Conservation (phyloP, 2,329 filamentous ascomycete genomes). For the Pseudogymnoascus sp. region DNA sequence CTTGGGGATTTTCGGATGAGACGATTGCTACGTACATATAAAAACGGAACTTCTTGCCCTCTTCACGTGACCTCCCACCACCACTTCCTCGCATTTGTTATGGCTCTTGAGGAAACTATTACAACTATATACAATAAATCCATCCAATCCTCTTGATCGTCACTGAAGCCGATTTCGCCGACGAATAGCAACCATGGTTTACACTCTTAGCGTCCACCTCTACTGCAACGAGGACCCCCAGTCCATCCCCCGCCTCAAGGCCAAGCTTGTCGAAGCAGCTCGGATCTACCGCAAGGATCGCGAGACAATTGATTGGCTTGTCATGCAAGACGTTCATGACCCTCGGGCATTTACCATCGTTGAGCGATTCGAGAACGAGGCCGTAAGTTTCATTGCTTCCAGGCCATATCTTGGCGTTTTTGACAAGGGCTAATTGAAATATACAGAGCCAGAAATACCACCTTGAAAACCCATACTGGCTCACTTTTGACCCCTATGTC, state of each 20-base stretch:
- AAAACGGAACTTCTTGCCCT: background rate
- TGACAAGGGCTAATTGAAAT: background rate
- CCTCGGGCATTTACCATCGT: conserved; percentile 67
- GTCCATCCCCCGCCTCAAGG: conserved; percentile 59
- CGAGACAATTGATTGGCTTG: conserved; percentile 66
- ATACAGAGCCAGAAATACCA: conserved; percentile 53
- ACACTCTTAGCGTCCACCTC: conserved; percentile 63
- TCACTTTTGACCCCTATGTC: conserved; percentile 71
- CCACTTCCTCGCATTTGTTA: background rate
- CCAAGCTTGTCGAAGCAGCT: conserved; percentile 70
- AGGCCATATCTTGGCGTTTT: background rate
- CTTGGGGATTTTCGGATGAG: background rate
- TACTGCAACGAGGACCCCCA: conserved; percentile 62
- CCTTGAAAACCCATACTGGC: conserved; percentile 63
- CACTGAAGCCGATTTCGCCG: background rate
- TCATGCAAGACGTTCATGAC: conserved; percentile 69
- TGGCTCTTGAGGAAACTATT: background rate
- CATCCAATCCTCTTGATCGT: background rate
- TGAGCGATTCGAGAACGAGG: conserved; percentile 64
- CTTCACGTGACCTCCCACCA: background rate
- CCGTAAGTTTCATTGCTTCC: conserved; percentile 37
- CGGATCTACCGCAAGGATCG: conserved; percentile 65
- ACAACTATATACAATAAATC: background rate
- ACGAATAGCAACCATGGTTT: conserved; percentile 46
- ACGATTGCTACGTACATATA: background rate